These are phyloP conservation scores for Calonectria multiphialidica DNA, from an alignment of 2,329 filamentous ascomycete species.

Conservation along the genomic window DNA sequence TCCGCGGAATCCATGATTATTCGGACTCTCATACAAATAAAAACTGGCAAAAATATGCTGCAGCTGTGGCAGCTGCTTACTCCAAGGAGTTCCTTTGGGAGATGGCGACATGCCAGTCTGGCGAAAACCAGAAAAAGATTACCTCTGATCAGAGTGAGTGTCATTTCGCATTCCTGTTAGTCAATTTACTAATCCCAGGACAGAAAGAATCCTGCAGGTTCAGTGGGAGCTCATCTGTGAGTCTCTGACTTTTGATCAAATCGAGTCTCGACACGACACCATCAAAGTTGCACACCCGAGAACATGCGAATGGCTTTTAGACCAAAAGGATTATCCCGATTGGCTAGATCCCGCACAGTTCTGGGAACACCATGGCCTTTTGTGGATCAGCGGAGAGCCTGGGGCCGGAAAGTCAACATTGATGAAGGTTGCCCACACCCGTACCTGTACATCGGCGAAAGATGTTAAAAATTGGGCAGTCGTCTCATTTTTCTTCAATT, in stretches of 20 bases:
- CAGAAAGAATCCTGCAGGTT: fast-evolving
- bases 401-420: conserved; percentile 7
- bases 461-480: neutral
- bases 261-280: neutral
- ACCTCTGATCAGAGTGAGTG: neutral
- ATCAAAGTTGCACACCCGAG: neutral
- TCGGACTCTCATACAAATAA: conserved; percentile 10
- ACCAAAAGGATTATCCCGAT: neutral
- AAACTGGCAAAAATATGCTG: conserved; percentile 2
- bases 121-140: neutral
- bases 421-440: neutral
- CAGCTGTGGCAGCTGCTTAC: neutral
- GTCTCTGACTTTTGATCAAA: neutral
- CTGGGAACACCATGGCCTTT: neutral
- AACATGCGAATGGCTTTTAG: neutral
- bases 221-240: neutral
- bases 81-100: neutral
- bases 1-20: conserved; percentile 37
- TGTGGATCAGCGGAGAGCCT: conserved; percentile 11
- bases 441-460: neutral
- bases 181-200: neutral
- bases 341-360: neutral
- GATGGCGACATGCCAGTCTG: neutral
- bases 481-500: conserved; percentile 3
- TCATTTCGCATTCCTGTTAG: neutral